A percentile compares a stretch with the other conserved stretches of the same genome.
Conservation (phyloP, 2,329 filamentous ascomycete species). For the Rutstroemia sydowiana region DNA sequence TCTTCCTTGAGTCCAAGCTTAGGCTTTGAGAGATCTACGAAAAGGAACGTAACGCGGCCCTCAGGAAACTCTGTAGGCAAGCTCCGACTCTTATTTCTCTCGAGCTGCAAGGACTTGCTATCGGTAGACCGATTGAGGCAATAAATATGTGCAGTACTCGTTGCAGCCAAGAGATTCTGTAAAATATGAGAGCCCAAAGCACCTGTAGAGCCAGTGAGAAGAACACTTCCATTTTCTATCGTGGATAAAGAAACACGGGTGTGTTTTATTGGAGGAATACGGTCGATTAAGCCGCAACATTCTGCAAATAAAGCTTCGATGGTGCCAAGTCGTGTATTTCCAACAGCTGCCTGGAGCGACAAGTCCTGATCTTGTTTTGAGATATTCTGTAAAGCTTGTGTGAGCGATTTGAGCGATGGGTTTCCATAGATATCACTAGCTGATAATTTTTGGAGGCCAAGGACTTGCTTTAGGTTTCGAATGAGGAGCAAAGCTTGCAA, state of each 20-base stretch:
- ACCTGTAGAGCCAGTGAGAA: constrained; percentile 43
- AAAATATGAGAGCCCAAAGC: constrained; percentile 42
- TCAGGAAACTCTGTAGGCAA: neutral
- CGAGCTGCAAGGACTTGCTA: neutral
- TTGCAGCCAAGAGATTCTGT: constrained; percentile 28
- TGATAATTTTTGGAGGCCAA: neutral
- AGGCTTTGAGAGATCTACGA: constrained; percentile 39
- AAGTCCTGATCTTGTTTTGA: neutral
- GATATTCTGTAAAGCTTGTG: neutral
- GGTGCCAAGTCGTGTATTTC: neutral
- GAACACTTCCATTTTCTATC: constrained; percentile 9
- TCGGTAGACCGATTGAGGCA: constrained; percentile 39
- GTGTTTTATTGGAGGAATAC: neutral
- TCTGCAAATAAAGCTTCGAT: neutral
- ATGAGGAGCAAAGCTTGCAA: constrained; percentile 3
- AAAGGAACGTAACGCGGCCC: constrained; percentile 39
- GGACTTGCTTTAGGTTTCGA: neutral
- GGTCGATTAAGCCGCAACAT: constrained; percentile 2
- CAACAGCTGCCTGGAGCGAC: neutral
- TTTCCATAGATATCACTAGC: neutral
- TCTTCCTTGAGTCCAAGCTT: constrained; percentile 39
- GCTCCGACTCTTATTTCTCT: constrained; percentile 10
- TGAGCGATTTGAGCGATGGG: neutral
- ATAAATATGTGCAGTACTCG: constrained; percentile 34
- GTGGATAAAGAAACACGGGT: neutral